These are phyloP conservation scores for Heliamphora exappendiculata DNA, from an alignment of 148 eudicot species.

Conservation along the genomic window DNA sequence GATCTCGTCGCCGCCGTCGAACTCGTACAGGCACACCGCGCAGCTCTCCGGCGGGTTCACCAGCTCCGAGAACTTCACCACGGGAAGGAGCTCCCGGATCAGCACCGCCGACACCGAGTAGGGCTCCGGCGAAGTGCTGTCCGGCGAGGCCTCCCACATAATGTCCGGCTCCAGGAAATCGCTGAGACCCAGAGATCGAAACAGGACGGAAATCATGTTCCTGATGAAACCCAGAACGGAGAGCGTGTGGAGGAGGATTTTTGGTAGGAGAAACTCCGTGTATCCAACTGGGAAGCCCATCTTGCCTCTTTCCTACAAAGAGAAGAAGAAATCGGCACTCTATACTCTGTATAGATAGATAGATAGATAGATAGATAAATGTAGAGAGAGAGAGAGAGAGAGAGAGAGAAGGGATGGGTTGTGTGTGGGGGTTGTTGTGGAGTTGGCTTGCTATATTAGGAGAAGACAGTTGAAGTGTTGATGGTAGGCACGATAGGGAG, in stretches of 20 bases:
- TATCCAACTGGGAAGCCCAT: conserved; percentile 40
- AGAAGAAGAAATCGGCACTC: not conserved
- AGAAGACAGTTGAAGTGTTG: not conserved
- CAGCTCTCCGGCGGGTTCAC: conserved; percentile 40
- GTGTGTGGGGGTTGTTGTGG: not conserved
- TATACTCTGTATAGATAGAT: too few species aligned
- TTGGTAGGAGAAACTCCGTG: conserved; percentile 50
- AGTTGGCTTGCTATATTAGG: not conserved
- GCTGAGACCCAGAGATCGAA: conserved; percentile 39
- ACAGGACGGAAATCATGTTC: conserved; percentile 20
- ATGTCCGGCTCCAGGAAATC: conserved; percentile 54
- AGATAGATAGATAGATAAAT: too few species aligned
- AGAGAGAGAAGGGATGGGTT: not conserved
- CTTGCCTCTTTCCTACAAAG: not conserved
- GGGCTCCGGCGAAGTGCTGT: conserved; percentile 15
- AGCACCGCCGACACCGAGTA: conserved; percentile 47
- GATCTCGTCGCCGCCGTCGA: conserved; percentile 45
- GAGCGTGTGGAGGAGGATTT: conserved; percentile 39
- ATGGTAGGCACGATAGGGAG: not conserved
- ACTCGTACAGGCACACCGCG: conserved; percentile 61
- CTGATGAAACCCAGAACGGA: conserved; percentile 37
- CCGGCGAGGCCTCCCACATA: conserved; percentile 23
- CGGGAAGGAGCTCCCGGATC: conserved; percentile 68
- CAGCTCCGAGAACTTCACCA: conserved; percentile 47
- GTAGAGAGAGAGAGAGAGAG: conserved; percentile 12